Evolutionary conservation across 768 basidiomycete species (phyloP), one percentile per base, ranked within the genome.

Genomic region (Hygrophorus russula): DNA sequence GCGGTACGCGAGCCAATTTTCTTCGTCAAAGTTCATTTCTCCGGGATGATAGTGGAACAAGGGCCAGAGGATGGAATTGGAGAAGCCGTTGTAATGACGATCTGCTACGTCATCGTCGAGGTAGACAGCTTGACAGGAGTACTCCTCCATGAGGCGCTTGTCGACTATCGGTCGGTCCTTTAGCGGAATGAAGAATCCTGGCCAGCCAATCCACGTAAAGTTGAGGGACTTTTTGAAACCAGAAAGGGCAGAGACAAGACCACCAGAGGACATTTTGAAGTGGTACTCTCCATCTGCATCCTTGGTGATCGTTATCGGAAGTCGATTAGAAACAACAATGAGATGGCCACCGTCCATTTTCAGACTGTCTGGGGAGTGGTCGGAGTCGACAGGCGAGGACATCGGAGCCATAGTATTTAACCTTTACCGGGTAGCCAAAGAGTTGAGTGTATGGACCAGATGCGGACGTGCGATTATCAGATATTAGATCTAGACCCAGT

Each of bases 21-120:
- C 88, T 67, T 96, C 91, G 62, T 97, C 94, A 57, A 99, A 99
- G 64, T 91, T 94, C 92, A 99, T 98, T 67, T 98, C 96, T 50
- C 94, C 94, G 6, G 96, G 96, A 61, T 98, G 94, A 65, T 97
- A 99, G 61, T 99, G 96, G 74, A 99, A 97, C 37, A 99, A 71
- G 2, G 96, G 96, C 96, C 96, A 99, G 40, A 99, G 79, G 65
- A 99, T 98, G 42, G 93, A 96, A 68, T 99, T 99, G 53, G 93
- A 94, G 74, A 99, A 98, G 44, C 96, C 90, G 59, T 93, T 93
- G 67, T 90, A 99, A 64, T 98, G 93, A 41, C 83, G 77, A 62
- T 99, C 96, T n/a, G 96, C 94, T 50, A 99, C 78, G 56, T 98
- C 94, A 59, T 97, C 94, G 48, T 92, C 86, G 53, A 99, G 82